Evolutionary conservation across 768 basidiomycete genomes (phyloP).

Genomic region (Dentipellis fragilis): DNA sequence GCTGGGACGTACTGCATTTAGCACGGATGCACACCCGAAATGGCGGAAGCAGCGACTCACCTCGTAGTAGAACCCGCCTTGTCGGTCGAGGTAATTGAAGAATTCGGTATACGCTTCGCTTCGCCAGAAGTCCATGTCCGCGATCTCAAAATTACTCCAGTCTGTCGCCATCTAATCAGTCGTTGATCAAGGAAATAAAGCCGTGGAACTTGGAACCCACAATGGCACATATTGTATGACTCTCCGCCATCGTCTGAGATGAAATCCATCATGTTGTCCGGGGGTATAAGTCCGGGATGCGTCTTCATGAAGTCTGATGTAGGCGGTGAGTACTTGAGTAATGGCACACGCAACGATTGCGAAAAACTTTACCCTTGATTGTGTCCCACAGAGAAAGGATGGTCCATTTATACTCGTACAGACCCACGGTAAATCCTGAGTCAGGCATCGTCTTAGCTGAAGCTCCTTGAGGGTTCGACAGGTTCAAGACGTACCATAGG

Average conservation of each 20-base stretch:
- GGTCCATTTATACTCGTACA: slow-evolving; percentile 71
- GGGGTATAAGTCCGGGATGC: slow-evolving; percentile 50
- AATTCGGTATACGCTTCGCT: slow-evolving; percentile 72
- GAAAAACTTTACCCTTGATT: slow-evolving; percentile 44
- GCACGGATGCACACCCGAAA: neutral
- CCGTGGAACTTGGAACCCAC: slow-evolving; percentile 24
- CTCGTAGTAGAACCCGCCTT: slow-evolving; percentile 89
- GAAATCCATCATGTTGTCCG: slow-evolving; percentile 63
- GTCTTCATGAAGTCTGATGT: slow-evolving; percentile 53
- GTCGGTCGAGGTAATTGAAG: slow-evolving; percentile 71
- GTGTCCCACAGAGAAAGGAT: slow-evolving; percentile 73
- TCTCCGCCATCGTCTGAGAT: slow-evolving; percentile 63
- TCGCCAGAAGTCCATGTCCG: slow-evolving; percentile 75
- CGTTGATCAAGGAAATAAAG: neutral
- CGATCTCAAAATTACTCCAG: slow-evolving; percentile 95
- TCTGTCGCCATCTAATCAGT: slow-evolving; percentile 29
- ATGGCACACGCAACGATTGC: neutral
- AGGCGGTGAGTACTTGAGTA: neutral
- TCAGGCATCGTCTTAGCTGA: neutral
- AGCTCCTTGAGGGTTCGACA: neutral
- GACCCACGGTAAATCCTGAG: slow-evolving; percentile 67
- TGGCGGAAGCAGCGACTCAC: no score
- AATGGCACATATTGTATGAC: slow-evolving; percentile 71
- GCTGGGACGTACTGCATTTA: slow-evolving; percentile 31
- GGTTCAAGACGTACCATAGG: slow-evolving; percentile 47